Conservation (phyloP, 2,329 filamentous ascomycete species). For the Aureobasidium sp. region DNA sequence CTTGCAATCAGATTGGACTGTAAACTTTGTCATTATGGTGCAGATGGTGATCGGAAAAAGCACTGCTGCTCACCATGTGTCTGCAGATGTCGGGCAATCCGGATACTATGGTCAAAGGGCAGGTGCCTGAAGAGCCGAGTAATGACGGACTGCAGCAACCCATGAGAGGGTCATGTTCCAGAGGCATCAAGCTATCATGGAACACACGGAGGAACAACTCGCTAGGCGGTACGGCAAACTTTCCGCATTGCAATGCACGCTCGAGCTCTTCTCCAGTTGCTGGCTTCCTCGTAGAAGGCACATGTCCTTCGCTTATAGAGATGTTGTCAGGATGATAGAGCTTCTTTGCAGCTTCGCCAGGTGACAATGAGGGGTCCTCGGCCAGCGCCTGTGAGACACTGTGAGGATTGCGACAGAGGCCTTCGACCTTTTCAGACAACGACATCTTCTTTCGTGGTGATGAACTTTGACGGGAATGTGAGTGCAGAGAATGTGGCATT, state of each 20-base stretch:
- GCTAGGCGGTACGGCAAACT: slow-evolving; percentile 58
- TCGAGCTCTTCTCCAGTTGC: slow-evolving; percentile 38
- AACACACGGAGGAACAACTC: slow-evolving; percentile 61
- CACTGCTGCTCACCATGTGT: slow-evolving; percentile 44
- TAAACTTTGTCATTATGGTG: background rate
- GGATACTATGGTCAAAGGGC: slow-evolving; percentile 62
- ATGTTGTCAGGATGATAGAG: slow-evolving; percentile 39
- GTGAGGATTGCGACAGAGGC: slow-evolving; percentile 43
- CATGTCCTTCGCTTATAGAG: slow-evolving; percentile 20
- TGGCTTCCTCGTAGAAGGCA: slow-evolving; percentile 13
- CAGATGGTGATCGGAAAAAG: background rate
- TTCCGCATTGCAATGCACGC: slow-evolving; percentile 52
- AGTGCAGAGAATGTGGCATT: background rate
- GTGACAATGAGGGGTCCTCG: slow-evolving; percentile 42
- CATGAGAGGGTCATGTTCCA: slow-evolving; percentile 42
- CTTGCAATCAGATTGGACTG: slow-evolving; percentile 62
- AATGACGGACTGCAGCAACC: slow-evolving; percentile 52
- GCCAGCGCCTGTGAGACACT: slow-evolving; percentile 53
- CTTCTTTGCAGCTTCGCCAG: slow-evolving; percentile 46
- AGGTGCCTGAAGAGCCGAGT: slow-evolving; percentile 51
- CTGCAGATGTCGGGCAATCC: slow-evolving; percentile 61
- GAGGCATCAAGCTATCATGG: slow-evolving; percentile 51
- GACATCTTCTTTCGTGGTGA: background rate
- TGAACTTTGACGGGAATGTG: background rate
- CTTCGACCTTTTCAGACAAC: slow-evolving; percentile 36